Percentiles rank a stretch among this genome's conserved stretches.
Conservation (phyloP, 2,329 filamentous ascomycete species). For the Hypoxylon sp. region DNA sequence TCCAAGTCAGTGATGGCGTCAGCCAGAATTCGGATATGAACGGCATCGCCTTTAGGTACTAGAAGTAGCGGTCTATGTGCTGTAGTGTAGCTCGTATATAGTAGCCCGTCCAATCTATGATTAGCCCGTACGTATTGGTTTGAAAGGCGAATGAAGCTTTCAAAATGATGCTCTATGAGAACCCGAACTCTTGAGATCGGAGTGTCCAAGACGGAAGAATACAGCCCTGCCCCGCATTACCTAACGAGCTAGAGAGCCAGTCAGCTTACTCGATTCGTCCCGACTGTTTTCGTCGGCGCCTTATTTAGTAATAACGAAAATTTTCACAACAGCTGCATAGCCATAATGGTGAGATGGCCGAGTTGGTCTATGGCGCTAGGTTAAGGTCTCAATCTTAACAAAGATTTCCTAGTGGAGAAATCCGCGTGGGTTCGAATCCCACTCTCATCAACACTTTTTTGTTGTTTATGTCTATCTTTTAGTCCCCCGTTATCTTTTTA, state of each 20-base stretch:
- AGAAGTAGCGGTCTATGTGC: background rate
- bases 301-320: background rate
- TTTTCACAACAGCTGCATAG: background rate
- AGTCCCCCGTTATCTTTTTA: background rate
- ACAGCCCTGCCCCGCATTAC: constrained; percentile 7
- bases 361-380: constrained; percentile 24
- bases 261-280: background rate
- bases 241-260: background rate
- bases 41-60: background rate
- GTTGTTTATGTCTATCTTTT: background rate
- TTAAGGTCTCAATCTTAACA: constrained; percentile 20
- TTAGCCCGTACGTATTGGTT: background rate
- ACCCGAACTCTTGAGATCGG: background rate
- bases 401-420: constrained; percentile 16
- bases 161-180: background rate
- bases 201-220: background rate
- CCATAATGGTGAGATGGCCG: constrained; percentile 16
- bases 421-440: constrained; percentile 22
- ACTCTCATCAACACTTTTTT: constrained; percentile 14
- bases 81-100: background rate
- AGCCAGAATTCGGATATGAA: constrained; percentile 20
- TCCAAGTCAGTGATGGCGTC: constrained; percentile 31
- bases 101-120: background rate
- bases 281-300: background rate
- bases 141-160: background rate